Evolutionary conservation across 352 stramenopile genomes (phyloP), one percentile per base, ranked within the genome.

Genomic region (Lagenidium giganteum): DNA sequence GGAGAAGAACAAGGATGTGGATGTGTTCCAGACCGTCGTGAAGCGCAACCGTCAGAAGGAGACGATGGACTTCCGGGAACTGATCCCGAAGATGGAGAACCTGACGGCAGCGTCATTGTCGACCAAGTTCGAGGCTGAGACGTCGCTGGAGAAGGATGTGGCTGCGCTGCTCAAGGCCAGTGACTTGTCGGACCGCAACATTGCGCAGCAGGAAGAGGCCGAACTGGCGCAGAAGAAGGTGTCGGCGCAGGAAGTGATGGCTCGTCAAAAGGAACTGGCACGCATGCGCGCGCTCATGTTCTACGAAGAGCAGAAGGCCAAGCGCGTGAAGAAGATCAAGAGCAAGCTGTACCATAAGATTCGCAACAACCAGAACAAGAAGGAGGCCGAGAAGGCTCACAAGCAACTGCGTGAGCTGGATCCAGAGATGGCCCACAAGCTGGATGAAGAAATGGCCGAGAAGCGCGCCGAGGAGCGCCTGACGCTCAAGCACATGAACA

Each of bases 271-370:
- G 28, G 92, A 99, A 58, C 67, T 99, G 22, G 77, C 94, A 2
- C 97, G 98, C 62, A 91, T 99, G 66, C 83, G 95, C 31, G 83
- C 94, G 42, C 71, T 99, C 31, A 83, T 99, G 59, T 99, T 99
- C 52, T 99, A 99, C 67, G 89, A 99, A 33, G 96, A 99, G 68
- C 90, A 98, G 67, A 99, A 99, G 61, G 65, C 88, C 37, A 89
- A 96, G 56, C 93, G 96, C 24, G 94, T 98, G 22, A 99, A 99
- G 72, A 99, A 99, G 70, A 99, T 99, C 61, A 99, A 99, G 71
- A 98, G 89, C 25, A 99, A 99, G 59, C 91, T 98, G 24, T 99
- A 98, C 77, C 88, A 97, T 55, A 97, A 97, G 60, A 98, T 99
- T 55, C 81, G 92, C 38, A 99, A 98, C 64, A 85, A 88, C 41